A percentile compares a stretch with the other conserved stretches of the same genome.
These are phyloP conservation scores for Solanum clarkiae DNA, from an alignment of 257 asterid species.

Conservation along the genomic window DNA sequence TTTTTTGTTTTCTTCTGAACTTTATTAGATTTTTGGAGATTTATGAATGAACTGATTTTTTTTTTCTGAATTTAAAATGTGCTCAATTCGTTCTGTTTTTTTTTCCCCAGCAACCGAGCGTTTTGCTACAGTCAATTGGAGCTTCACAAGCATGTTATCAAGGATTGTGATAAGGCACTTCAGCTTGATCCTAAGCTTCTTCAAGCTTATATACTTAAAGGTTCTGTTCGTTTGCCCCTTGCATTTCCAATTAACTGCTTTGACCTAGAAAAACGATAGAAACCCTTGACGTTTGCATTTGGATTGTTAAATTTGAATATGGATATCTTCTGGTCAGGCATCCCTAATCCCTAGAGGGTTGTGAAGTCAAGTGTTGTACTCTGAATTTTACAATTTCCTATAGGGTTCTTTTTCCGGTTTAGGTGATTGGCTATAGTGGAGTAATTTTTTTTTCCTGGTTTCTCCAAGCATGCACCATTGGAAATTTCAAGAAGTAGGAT, in stretches of 20 bases:
- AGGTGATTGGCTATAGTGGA: background rate
- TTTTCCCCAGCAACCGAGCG: conserved; percentile 70
- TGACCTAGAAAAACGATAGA: background rate
- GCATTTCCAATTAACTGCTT: background rate
- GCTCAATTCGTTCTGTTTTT: background rate
- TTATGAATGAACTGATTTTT: background rate
- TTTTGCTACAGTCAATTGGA: conserved; percentile 96
- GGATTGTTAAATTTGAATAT: background rate
- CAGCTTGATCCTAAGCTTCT: conserved; percentile 75
- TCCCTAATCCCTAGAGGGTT: background rate
- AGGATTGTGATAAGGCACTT: conserved; percentile 87
- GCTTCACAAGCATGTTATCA: conserved; percentile 84
- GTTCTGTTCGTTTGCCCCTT: conserved; percentile 13
- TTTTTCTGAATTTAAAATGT: conserved; percentile 1
- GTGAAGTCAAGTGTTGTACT: background rate
- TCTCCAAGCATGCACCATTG: background rate
- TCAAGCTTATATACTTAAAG: conserved; percentile 83
- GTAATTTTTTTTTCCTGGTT: background rate
- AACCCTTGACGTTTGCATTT: background rate
- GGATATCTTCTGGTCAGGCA: background rate
- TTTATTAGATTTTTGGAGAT: background rate
- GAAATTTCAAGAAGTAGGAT: background rate
- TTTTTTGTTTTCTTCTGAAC: background rate
- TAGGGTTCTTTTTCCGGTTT: background rate
- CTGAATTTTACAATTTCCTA: background rate